These are phyloP conservation scores for Vanrija sp. DNA, from an alignment of 1,284 basidiomycete genomes.

Conservation along the genomic window DNA sequence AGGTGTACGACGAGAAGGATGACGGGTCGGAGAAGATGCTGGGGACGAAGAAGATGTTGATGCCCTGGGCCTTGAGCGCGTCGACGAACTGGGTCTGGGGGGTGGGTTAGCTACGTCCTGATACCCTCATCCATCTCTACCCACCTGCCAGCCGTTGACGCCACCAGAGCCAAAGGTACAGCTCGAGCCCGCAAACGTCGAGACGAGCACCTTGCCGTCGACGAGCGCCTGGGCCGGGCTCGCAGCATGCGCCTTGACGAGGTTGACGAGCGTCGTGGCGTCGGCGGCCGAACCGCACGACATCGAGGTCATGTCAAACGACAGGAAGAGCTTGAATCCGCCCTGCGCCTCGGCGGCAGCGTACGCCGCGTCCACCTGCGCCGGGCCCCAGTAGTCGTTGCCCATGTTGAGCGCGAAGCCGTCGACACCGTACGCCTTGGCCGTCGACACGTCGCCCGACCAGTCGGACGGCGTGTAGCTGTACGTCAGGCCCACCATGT, in stretches of 20 bases:
- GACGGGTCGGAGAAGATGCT: slow-evolving; percentile 40
- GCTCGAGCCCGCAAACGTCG: slow-evolving; percentile 69
- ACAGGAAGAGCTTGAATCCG: slow-evolving; percentile 68
- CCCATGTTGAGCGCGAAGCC: slow-evolving; percentile 67
- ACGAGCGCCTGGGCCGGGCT: slow-evolving; percentile 64
- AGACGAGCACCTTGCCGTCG: slow-evolving; percentile 59
- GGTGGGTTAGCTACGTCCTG: too few species aligned
- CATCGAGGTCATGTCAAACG: slow-evolving; percentile 41
- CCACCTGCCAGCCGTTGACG: slow-evolving; percentile 20
- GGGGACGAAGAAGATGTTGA: slow-evolving; percentile 44
- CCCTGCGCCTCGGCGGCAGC: slow-evolving; percentile 48
- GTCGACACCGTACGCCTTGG: slow-evolving; percentile 52
- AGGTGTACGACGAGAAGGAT: slow-evolving; percentile 24
- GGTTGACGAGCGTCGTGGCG: slow-evolving; percentile 55
- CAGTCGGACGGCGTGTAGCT: slow-evolving; percentile 41
- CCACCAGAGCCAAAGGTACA: slow-evolving; percentile 63
- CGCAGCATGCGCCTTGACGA: slow-evolving; percentile 58
- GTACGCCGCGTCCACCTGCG: slow-evolving; percentile 63
- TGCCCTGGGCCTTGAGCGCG: slow-evolving; percentile 10
- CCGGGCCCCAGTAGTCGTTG: slow-evolving; percentile 62
- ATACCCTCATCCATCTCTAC: too few species aligned
- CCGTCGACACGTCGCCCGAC: slow-evolving; percentile 44
- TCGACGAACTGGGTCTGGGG: slow-evolving; percentile 20
- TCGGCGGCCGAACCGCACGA: slow-evolving; percentile 59
- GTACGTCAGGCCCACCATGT: slow-evolving; percentile 49